These are phyloP conservation scores for Alternaria postmessia DNA, from an alignment of 2,329 filamentous ascomycete species.

Conservation along the genomic window DNA sequence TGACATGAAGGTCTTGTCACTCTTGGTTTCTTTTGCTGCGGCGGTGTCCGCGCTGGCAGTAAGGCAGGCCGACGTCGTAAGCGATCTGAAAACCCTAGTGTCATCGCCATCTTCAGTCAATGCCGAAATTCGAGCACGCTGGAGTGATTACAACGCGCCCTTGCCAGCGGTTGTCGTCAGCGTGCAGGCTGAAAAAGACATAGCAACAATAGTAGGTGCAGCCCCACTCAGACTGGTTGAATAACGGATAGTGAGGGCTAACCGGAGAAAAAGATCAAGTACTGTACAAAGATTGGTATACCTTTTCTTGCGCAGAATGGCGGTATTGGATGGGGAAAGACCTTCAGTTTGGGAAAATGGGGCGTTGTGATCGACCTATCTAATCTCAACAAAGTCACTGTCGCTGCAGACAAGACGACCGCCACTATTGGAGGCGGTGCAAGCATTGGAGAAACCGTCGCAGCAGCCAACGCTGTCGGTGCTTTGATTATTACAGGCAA, in stretches of 20 bases:
- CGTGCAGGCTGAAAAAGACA: constrained; percentile 30
- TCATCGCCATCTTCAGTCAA: constrained; percentile 22
- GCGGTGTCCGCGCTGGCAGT: constrained; percentile 23
- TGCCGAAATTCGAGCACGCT: constrained; percentile 27
- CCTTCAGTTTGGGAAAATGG: constrained; percentile 30
- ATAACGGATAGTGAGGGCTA: not conserved
- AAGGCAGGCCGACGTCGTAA: constrained; percentile 17
- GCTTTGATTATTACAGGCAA: constrained; percentile 40
- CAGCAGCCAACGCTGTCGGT: constrained; percentile 49
- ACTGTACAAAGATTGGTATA: constrained; percentile 26
- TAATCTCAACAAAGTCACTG: constrained; percentile 33
- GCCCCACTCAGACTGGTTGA: not conserved
- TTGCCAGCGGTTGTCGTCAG: constrained; percentile 31
- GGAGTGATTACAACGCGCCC: constrained; percentile 33
- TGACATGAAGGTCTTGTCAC: constrained; percentile 23
- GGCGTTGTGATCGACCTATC: constrained; percentile 44
- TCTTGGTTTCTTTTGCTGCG: constrained; percentile 19
- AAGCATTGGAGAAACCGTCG: constrained; percentile 48
- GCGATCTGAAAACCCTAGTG: constrained; percentile 23
- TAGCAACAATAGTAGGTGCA: constrained; percentile 28
- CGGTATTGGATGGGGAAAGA: constrained; percentile 38
- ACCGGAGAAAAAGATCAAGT: constrained; percentile 30
- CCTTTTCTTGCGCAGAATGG: constrained; percentile 41
- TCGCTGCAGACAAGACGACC: constrained; percentile 34
- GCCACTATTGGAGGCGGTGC: constrained; percentile 45